Base-by-base conservation (phyloP, 768 basidiomycete species). In the Psilocybe subaeruginosa region DNA sequence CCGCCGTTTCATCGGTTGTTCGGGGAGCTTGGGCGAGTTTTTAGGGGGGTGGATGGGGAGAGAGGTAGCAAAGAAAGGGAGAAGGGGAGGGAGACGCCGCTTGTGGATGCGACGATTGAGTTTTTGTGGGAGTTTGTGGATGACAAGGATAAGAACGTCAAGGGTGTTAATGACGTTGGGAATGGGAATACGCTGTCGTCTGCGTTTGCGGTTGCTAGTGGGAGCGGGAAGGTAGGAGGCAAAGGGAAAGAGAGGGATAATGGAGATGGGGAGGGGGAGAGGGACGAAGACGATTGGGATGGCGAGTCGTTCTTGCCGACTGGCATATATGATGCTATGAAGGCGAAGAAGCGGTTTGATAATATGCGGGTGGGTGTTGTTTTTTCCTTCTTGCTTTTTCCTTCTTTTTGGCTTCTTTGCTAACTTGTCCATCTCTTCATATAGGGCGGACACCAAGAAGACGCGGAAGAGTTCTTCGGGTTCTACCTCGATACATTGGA, bases 391-490 rank as follows among this genome's bases (percentile, higher is more conserved):
- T 19, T 2, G 19, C 19, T 19, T 19, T 27, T 45, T 55, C 14
- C 23, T 23, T 2, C 23, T 19, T 23, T 33, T 60, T 61, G 59
- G 23, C 29, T 35, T 59, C 47, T 64, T 33, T 54, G 7, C 43
- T 11, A 8, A 3, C 41, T 43, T 19, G n/a, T 23, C 2, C 23
- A 5, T n/a, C 14, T 55, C 23, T 37, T 39, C 2, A 23, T 23
- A 46, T 65, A 94, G 85, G 87, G 92, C 39, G 95, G 95, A 0
- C 92, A 95, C 60, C 97, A 99, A 76, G 97, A 99, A 73, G 97
- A 99, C 60, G 97, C 96, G 8, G 96, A 99, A 74, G 97, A 99
- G 74, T 99, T 97, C 74, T 80, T 99, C n/a, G 97, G 97, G 3
- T 98, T 97, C 77, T 97, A 93, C 76, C 80, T 98, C 29, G 95